phyloP scores from a whole-genome alignment of 257 asterid species.

The Lycium ferocissimum region DNA sequence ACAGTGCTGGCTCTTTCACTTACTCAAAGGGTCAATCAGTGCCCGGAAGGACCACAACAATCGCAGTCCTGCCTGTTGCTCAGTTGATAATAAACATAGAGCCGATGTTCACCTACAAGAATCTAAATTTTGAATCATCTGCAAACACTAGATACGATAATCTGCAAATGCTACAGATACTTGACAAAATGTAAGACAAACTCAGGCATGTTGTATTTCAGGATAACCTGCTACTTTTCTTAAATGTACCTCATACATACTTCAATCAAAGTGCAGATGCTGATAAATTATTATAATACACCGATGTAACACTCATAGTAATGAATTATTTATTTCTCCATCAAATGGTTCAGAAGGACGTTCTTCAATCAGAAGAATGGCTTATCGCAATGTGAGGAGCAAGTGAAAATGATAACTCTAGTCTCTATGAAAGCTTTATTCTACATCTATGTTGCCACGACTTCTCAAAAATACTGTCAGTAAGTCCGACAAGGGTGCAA shows the following conservation, averaged over 20 bases:
- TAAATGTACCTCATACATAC: conserved; percentile 13
- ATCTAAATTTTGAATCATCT: background rate
- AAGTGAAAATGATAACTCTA: background rate
- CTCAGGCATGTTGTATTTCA: background rate
- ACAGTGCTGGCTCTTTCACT: background rate
- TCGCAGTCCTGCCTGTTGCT: background rate
- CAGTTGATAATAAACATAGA: background rate
- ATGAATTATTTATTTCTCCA: background rate
- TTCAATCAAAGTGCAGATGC: background rate
- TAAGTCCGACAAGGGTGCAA: background rate
- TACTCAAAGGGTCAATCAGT: conserved; percentile 12
- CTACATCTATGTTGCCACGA: background rate
- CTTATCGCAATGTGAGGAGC: background rate
- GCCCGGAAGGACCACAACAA: conserved; percentile 13
- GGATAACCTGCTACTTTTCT: background rate
- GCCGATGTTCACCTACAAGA: conserved; percentile 10
- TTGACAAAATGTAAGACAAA: background rate
- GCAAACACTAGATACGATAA: background rate
- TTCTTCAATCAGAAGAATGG: background rate
- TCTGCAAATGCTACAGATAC: conserved; percentile 18
- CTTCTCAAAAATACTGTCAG: background rate
- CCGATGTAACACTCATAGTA: background rate
- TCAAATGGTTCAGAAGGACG: background rate
- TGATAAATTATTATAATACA: background rate
- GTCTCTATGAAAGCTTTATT: conserved; percentile 5